phyloP scores from a whole-genome alignment of 768 basidiomycete genomes.

The Leccinum subtestaceum region DNA sequence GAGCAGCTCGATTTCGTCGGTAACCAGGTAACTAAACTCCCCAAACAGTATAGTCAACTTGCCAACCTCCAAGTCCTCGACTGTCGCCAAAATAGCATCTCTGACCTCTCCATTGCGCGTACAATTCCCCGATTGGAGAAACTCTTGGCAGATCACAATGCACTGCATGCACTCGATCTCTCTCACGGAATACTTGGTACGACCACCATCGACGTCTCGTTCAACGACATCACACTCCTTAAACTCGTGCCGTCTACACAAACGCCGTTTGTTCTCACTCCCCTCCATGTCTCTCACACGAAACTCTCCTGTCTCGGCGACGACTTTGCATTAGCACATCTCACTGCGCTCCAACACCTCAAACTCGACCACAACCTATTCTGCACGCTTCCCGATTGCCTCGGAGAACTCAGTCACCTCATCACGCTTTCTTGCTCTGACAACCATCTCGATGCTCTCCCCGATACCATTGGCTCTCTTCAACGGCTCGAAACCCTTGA shows the following conservation, averaged over 20 bases:
- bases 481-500: slow-evolving; percentile 75
- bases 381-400: slow-evolving; percentile 75
- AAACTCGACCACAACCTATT: slow-evolving; percentile 87
- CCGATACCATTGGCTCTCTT: slow-evolving; percentile 70
- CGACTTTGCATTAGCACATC: slow-evolving; percentile 65
- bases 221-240: slow-evolving; percentile 87
- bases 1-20: slow-evolving; percentile 78
- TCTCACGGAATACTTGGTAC: slow-evolving; percentile 64
- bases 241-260: slow-evolving; percentile 50
- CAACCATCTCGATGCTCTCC: slow-evolving; percentile 78
- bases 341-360: slow-evolving; percentile 68
- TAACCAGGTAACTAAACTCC: slow-evolving; percentile 75
- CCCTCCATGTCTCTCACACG: slow-evolving; percentile 82
- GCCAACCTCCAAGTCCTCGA: slow-evolving; percentile 68
- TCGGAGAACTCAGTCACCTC: slow-evolving; percentile 72
- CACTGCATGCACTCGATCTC: slow-evolving; percentile 76
- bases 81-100: slow-evolving; percentile 80
- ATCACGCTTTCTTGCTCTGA: slow-evolving; percentile 83
- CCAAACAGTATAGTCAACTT: slow-evolving; percentile 55
- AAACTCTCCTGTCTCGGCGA: slow-evolving; percentile 79
- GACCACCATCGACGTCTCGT: slow-evolving; percentile 63
- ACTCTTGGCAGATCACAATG: slow-evolving; percentile 80
- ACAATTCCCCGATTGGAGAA: slow-evolving; percentile 65
- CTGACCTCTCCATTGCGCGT: slow-evolving; percentile 67
- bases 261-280: slow-evolving; percentile 59